Conservation (phyloP, 2,329 filamentous ascomycete species). For the Sporothrix euskadiensis region DNA sequence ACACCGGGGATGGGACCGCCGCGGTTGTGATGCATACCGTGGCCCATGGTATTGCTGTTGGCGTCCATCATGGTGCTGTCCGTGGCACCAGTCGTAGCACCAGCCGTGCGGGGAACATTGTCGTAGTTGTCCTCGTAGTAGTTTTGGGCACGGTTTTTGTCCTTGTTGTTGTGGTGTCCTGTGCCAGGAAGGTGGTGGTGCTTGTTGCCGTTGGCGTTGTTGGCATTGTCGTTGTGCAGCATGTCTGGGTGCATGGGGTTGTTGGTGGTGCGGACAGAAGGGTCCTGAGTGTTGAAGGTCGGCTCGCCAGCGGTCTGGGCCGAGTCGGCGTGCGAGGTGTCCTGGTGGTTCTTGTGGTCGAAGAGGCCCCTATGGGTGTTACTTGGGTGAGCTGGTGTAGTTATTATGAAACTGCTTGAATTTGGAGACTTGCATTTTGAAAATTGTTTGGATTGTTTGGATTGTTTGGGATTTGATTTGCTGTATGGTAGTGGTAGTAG, state of each 20-base stretch:
- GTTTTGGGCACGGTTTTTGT: background rate
- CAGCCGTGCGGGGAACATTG: background rate
- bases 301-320: background rate
- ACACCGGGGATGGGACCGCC: constrained; percentile 1
- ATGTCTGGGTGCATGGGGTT: background rate
- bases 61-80: background rate
- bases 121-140: background rate
- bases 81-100: background rate
- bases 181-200: background rate
- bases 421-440: background rate
- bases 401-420: no score
- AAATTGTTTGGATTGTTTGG: background rate
- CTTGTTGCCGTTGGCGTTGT: background rate
- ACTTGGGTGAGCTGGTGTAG: background rate
- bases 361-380: background rate
- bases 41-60: background rate
- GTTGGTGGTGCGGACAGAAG: background rate
- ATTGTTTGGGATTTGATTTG: no score
- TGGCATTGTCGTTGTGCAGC: background rate
- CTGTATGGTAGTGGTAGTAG: background rate
- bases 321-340: background rate
- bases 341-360: background rate
- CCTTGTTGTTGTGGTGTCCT: background rate
- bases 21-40: constrained; percentile 14
- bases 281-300: constrained; percentile 7